phyloP scores from a whole-genome alignment of 139 green algal genomes.

The Dunaliella primolecta region DNA sequence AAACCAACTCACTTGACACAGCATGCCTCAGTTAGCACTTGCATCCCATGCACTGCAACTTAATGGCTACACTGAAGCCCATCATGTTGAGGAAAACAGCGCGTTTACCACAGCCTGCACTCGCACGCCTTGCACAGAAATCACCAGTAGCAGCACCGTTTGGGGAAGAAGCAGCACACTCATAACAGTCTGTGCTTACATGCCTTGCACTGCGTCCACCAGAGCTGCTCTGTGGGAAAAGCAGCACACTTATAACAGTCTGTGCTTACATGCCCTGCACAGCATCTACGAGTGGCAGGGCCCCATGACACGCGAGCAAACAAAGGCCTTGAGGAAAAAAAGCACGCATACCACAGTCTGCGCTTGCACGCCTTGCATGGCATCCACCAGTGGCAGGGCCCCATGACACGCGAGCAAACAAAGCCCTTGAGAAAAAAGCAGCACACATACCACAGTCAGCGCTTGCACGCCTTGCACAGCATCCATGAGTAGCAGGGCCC shows the following conservation, averaged over 20 bases:
- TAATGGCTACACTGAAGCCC: no score
- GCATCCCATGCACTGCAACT: constrained; percentile 63
- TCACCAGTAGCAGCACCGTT: constrained; percentile 89
- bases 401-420: constrained; percentile 72
- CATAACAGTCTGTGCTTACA: constrained; percentile 58
- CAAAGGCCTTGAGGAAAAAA: no score
- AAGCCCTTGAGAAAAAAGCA: no score
- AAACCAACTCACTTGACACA: no score
- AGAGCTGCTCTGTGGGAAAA: no score
- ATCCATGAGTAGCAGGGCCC: constrained; percentile 90
- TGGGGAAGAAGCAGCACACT: no score
- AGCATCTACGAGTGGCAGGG: constrained; percentile 90
- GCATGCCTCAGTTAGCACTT: constrained; percentile 54
- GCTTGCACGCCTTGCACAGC: constrained; percentile 59
- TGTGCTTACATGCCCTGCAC: constrained; percentile 56
- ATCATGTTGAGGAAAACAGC: no score
- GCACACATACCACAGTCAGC: constrained; percentile 41
- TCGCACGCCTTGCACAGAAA: constrained; percentile 62
- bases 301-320: constrained; percentile 74
- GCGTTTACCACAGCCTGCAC: constrained; percentile 48
- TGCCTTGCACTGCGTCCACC: constrained; percentile 73
- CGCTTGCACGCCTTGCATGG: constrained; percentile 52
- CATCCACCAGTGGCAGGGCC: constrained; percentile 91
- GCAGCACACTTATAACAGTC: constrained; percentile 36
- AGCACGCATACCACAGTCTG: constrained; percentile 44